Evolutionary conservation across 2,329 filamentous ascomycete genomes (phyloP).

Genomic region (Penicillium sclerotiorum): DNA sequence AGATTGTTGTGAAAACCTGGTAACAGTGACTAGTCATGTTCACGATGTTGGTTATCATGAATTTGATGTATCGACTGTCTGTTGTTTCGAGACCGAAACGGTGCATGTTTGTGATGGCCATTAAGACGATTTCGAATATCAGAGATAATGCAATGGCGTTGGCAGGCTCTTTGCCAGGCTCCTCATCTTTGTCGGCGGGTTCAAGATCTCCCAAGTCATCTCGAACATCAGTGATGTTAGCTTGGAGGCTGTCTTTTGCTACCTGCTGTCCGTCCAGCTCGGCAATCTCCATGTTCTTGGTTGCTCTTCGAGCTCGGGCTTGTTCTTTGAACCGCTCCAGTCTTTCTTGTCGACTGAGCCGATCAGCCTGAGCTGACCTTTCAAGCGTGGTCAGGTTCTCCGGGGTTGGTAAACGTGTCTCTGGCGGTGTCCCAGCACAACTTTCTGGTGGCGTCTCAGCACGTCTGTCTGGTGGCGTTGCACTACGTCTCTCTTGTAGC

Average conservation of each 20-base stretch:
- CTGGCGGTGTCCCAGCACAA: too few species aligned
- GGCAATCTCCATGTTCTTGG: conserved; percentile 32
- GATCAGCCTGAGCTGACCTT: conserved; percentile 2
- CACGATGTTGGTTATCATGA: conserved; percentile 28
- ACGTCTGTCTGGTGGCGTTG: background rate
- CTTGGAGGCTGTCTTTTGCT: conserved; percentile 18
- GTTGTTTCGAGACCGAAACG: conserved; percentile 21
- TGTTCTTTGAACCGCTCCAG: conserved; percentile 23
- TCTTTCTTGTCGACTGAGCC: conserved; percentile 13
- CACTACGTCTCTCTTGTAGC: too few species aligned
- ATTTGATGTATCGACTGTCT: conserved; percentile 28
- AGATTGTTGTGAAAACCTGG: conserved; percentile 29
- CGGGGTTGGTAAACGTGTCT: background rate
- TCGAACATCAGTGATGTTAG: conserved; percentile 24
- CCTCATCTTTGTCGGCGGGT: conserved; percentile 15
- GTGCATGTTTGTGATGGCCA: conserved; percentile 33
- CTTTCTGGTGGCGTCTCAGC: too few species aligned
- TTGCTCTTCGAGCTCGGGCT: conserved; percentile 17
- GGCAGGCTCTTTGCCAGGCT: conserved; percentile 13
- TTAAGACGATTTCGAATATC: conserved; percentile 34
- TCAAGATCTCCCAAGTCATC: conserved; percentile 21
- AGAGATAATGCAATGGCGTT: conserved; percentile 30
- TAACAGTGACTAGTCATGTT: conserved; percentile 37
- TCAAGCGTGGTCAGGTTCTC: background rate
- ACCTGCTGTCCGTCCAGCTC: conserved; percentile 41